Percentiles rank a stretch among this genome's conserved stretches.
phyloP scores from a whole-genome alignment of 2,329 filamentous ascomycete genomes.

The Hypoxylon sp. region DNA sequence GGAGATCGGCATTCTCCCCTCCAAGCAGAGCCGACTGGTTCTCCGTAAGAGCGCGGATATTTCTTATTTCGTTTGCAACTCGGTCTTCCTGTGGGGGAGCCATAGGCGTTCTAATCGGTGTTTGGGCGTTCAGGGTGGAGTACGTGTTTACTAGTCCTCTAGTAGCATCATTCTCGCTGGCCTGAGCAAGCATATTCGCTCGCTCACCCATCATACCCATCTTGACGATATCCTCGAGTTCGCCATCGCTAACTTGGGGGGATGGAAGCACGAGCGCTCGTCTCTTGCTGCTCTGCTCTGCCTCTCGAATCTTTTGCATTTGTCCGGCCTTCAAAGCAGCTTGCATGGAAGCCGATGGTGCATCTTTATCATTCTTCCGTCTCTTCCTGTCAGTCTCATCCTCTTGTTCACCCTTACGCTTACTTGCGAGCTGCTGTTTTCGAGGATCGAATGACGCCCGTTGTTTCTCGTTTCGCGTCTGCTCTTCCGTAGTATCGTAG shows the following conservation, averaged over 20 bases:
- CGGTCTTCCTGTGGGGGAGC: slow-evolving; percentile 94
- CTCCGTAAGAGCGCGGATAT: slow-evolving; percentile 91
- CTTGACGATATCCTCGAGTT: slow-evolving; percentile 98
- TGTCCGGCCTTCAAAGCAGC: slow-evolving; percentile 94
- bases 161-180: slow-evolving; percentile 87
- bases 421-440: slow-evolving; percentile 90
- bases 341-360: slow-evolving; percentile 82
- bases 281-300: slow-evolving; percentile 96
- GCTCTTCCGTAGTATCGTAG: slow-evolving; percentile 91
- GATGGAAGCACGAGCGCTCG: slow-evolving; percentile 85
- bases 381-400: slow-evolving; percentile 86
- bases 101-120: slow-evolving; percentile 91
- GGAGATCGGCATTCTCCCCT: slow-evolving; percentile 91
- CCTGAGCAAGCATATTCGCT: slow-evolving; percentile 80
- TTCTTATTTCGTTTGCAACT: slow-evolving; percentile 95
- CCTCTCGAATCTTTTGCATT: slow-evolving; percentile 93
- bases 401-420: slow-evolving; percentile 92
- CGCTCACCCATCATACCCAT: slow-evolving; percentile 96
- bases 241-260: slow-evolving; percentile 91
- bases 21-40: slow-evolving; percentile 94
- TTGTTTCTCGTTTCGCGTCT: slow-evolving; percentile 84
- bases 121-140: slow-evolving; percentile 81
- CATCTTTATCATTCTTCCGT: slow-evolving; percentile 89
- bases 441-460: slow-evolving; percentile 90
- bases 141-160: slow-evolving; percentile 91